These are phyloP conservation scores for Aureobasidium pullulans DNA, from an alignment of 2,329 filamentous ascomycete genomes.

Conservation along the genomic window DNA sequence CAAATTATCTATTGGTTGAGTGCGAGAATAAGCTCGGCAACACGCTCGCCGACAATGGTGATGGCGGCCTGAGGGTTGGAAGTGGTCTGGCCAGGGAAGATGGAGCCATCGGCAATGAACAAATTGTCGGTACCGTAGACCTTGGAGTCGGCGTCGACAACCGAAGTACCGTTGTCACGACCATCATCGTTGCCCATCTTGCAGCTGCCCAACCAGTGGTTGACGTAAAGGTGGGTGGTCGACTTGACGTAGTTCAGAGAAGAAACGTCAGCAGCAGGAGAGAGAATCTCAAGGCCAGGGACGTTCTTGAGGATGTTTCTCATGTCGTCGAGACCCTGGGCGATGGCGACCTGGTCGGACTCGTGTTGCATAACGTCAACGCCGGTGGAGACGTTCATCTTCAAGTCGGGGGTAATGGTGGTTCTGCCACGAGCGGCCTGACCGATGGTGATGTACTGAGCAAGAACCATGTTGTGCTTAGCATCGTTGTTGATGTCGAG, in stretches of 20 bases:
- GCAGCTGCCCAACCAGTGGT: constrained; percentile 13
- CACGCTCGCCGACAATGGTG: constrained; percentile 57
- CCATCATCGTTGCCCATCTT: constrained; percentile 12
- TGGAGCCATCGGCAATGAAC: constrained; percentile 15
- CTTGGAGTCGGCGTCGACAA: constrained; percentile 11
- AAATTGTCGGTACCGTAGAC: constrained; percentile 16
- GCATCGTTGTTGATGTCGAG: constrained; percentile 2
- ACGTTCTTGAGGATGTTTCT: constrained; percentile 1
- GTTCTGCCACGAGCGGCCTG: constrained; percentile 3
- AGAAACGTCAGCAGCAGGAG: constrained; percentile 5
- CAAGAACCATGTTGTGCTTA: constrained; percentile 11
- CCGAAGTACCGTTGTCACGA: constrained; percentile 2
- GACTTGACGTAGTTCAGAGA: constrained; percentile 7
- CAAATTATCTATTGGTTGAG: constrained; percentile 18
- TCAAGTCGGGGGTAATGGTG: constrained; percentile 8
- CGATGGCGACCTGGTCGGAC: background rate
- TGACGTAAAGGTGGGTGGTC: constrained; percentile 6
- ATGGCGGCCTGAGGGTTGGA: constrained; percentile 51
- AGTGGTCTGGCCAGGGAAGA: constrained; percentile 14
- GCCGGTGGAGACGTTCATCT: constrained; percentile 1
- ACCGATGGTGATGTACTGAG: constrained; percentile 10
- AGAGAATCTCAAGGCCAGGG: background rate
- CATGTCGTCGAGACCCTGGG: constrained; percentile 8
- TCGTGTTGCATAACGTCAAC: background rate
- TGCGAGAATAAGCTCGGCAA: constrained; percentile 46